These are phyloP conservation scores for Mycosphaerella sp. DNA, from an alignment of 2,329 filamentous ascomycete genomes.

Conservation along the genomic window DNA sequence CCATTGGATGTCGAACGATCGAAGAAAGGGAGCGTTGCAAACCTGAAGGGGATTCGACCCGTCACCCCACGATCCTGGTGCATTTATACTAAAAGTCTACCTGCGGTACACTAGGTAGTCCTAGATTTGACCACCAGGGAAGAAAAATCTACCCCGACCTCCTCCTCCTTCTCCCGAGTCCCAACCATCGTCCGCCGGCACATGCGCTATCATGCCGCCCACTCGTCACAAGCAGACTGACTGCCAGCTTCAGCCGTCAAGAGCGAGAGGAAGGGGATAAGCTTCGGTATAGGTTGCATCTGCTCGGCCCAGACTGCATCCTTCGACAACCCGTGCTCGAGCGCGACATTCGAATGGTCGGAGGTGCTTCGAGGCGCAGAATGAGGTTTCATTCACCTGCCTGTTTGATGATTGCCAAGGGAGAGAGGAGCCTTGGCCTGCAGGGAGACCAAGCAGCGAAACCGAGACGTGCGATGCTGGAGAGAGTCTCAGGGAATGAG, in stretches of 20 bases:
- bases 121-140: no score
- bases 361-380: background rate
- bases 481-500: no score
- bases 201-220: background rate
- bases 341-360: conserved; percentile 5
- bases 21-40: conserved; percentile 4
- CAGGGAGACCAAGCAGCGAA: conserved; percentile 5
- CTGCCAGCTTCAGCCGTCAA: conserved; percentile 1
- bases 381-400: conserved; percentile 7
- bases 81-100: conserved; percentile 5
- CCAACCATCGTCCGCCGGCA: background rate
- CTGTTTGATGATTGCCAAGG: conserved; percentile 10
- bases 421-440: conserved; percentile 8
- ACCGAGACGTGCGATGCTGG: no score
- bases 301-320: conserved; percentile 9
- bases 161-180: background rate
- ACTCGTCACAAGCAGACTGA: background rate
- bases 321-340: background rate
- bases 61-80: background rate
- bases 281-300: conserved; percentile 2
- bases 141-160: background rate
- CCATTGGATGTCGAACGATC: conserved; percentile 1
- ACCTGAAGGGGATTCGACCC: conserved; percentile 14
- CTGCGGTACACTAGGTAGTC: background rate
- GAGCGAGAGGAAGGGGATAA: conserved; percentile 4